phyloP scores from a whole-genome alignment of 352 stramenopile genomes.

The Pseudoperonospora humuli region DNA sequence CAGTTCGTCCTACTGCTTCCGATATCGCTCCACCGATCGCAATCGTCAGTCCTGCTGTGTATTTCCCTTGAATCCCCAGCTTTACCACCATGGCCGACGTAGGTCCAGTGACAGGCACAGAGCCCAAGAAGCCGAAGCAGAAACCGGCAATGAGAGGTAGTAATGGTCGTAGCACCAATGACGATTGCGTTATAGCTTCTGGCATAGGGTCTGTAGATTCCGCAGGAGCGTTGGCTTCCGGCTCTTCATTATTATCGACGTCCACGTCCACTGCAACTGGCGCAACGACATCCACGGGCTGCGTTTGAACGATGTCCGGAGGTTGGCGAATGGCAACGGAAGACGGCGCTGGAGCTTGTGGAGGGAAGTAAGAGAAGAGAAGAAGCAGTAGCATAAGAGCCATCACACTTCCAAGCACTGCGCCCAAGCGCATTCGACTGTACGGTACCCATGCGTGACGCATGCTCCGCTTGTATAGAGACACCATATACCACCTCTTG shows the following conservation, averaged over 20 bases:
- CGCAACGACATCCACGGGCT: not conserved
- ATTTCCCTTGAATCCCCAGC: constrained; percentile 83
- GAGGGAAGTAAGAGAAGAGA: constrained; percentile 28
- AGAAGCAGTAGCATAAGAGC: constrained; percentile 56
- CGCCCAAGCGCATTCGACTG: constrained; percentile 44
- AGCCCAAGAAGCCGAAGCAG: constrained; percentile 81
- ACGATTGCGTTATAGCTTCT: constrained; percentile 10
- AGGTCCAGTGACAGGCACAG: constrained; percentile 71
- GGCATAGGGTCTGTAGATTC: not conserved
- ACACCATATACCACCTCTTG: constrained; percentile 45
- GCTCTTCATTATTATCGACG: constrained; percentile 10
- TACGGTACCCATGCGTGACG: constrained; percentile 57
- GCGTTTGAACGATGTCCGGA: constrained; percentile 4
- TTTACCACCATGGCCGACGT: constrained; percentile 86
- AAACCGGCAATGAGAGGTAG: constrained; percentile 73
- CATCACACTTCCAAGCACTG: constrained; percentile 26
- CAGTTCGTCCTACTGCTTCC: constrained; percentile 47
- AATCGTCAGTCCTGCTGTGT: constrained; percentile 68
- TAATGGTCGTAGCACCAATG: constrained; percentile 52
- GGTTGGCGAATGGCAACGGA: constrained; percentile 7
- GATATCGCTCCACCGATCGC: constrained; percentile 76
- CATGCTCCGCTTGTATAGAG: constrained; percentile 59
- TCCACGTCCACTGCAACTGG: constrained; percentile 6
- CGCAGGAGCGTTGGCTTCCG: not conserved
- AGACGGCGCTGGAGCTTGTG: not conserved